Base-by-base conservation (phyloP, 495 filamentous ascomycete species). In the Aspergillus haitiensis region DNA sequence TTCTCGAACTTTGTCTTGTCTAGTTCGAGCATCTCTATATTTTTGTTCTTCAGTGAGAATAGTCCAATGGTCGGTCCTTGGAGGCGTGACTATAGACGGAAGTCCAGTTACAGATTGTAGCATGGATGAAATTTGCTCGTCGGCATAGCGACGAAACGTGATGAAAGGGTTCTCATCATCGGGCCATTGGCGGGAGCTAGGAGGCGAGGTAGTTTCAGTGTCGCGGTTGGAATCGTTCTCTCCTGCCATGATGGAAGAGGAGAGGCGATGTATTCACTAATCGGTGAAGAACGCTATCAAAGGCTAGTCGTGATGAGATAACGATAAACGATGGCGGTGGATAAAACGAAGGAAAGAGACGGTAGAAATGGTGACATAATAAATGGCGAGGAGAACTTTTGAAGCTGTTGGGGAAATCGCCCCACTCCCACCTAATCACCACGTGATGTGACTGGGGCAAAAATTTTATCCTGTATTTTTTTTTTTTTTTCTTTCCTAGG, bases 141-240 rank as follows among this genome's bases (percentile, higher is more conserved):
- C 84, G 54, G 83, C 80, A 64, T 79, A 85, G 57, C 79, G 81
- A 55, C 83, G 82, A 68, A 86, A 85, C 34, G 79, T 72, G 49
- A 85, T 73, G 65, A 87, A 86, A 11, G 84, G 82, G 59, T 85
- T 87, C 55, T 76, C 71, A 44, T 68, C 63, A 21, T 78, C 71
- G 37, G 61, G 53, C 64, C 64, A 65, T 55, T 56, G 58, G 47
- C 62, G 60, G 7, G 61, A 64, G 52, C 48, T 69, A 42, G 10
- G 55, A 57, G 51, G 55, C 52, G 56, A 61, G 58, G 15, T 57
- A 55, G 21, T 37, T 0, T 49, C 50, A 16, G 64, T 55, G 46
- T 67, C 60, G 36, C 52, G 44, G 5, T 60, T 63, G n/a, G 60
- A 55, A 16, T 72, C 55, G 34, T 73, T 63, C 51, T 74, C 69